Evolutionary conservation across 2,329 filamentous ascomycete genomes (phyloP).

Genomic region (Pseudogymnoascus destructans): DNA sequence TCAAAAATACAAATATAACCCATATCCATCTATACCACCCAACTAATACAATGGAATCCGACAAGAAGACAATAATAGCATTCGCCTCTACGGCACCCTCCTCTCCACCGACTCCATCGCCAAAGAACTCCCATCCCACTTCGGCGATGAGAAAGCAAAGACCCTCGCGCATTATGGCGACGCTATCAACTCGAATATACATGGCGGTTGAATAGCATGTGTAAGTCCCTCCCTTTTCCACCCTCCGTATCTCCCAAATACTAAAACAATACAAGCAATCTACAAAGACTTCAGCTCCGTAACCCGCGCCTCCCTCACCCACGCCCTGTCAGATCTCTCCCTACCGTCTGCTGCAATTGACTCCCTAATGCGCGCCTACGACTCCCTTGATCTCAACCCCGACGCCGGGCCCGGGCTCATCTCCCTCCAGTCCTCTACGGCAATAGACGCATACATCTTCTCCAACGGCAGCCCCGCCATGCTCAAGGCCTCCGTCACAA

Average conservation of each 20-base stretch:
- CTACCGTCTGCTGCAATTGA: conserved; percentile 34
- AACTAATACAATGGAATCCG: conserved; percentile 19
- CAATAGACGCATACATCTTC: conserved; percentile 48
- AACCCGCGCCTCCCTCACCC: conserved; percentile 46
- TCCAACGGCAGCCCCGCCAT: conserved; percentile 56
- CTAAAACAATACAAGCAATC: conserved; percentile 31
- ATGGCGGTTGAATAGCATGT: conserved; percentile 64
- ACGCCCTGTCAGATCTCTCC: conserved; percentile 42
- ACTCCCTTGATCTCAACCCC: conserved; percentile 49
- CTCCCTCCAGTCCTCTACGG: conserved; percentile 29
- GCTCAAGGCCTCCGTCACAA: conserved; percentile 45
- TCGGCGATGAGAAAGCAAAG: conserved; percentile 43
- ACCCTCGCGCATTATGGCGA: conserved; percentile 47
- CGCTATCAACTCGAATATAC: conserved; percentile 66
- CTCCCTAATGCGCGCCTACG: conserved; percentile 49
- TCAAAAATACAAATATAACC: background rate
- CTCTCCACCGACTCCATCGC: conserved; percentile 59
- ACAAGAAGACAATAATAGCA: conserved; percentile 39
- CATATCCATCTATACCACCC: conserved; percentile 22
- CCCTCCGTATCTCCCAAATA: conserved; percentile 9
- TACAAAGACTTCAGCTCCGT: conserved; percentile 52
- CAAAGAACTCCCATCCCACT: conserved; percentile 41
- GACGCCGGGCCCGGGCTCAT: conserved; percentile 45
- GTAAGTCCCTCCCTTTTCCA: conserved; percentile 30
- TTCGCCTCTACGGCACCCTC: conserved; percentile 64